Base-by-base conservation (phyloP, 2,329 filamentous ascomycete genomes). In the Periglandula ipomoeae region DNA sequence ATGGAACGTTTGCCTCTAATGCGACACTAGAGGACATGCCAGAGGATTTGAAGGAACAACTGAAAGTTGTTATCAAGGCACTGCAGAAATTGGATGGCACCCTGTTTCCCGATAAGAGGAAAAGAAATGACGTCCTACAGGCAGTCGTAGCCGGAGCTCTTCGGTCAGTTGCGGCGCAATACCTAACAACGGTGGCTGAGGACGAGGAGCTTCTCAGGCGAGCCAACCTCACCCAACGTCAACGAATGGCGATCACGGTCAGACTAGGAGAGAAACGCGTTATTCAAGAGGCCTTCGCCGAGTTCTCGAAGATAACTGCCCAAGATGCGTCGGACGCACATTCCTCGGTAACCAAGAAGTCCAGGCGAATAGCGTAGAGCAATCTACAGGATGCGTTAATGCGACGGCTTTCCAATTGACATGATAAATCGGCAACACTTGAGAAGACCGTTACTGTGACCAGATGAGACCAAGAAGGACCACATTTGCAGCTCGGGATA, bases 241-340 rank as follows among this genome's bases (percentile, higher is more conserved):
- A 63, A 13, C 69, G 66, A 39, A 85, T 86, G 81, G 86, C 86
- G 0, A 59, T 82, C 20, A 69, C 77, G 45, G 84, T 89, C 32
- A 76, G 87, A 51, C 65, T 82, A 3, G 87, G 86, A 13, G 87
- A 91, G 65, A 89, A 89, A 63, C 73, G 74, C 55, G 70, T 90
- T 5, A 60, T 89, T 22, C 65, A 71, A 48, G 73, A 80, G 58
- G 71, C 81, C 1, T 70, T 76, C 50, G 55, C 52, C 10, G 56
- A 65, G 13, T 53, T 65, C 3, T 43, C 65, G 62, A 54, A 20
- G 24, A 35, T 61, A 37, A 23, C 46, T 20, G 51, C 69, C 19
- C 49, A 49, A 20, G 45, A 45, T 17, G 32, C 40, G 10, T 19
- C 30, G 8, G 60, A 61, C 22, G 54, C 55, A 8, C 49, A 58